These are phyloP conservation scores for Saksenaea vasiformis DNA, from an alignment of 371 early-diverging fungal genomes.

Conservation along the genomic window DNA sequence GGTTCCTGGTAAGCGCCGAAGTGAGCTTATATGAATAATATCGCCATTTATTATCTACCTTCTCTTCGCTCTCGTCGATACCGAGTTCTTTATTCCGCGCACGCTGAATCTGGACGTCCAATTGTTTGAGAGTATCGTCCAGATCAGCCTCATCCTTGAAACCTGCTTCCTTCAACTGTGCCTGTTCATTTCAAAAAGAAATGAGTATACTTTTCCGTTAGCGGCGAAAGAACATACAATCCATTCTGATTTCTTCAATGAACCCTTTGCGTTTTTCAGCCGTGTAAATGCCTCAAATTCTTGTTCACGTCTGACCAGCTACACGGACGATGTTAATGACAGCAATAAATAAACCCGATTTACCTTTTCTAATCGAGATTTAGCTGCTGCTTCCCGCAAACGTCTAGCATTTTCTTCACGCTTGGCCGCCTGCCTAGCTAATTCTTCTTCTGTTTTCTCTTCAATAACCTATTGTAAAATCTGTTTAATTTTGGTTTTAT, in stretches of 20 bases:
- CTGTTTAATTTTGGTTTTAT: not conserved
- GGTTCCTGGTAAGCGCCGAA: constrained; percentile 45
- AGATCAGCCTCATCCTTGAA: constrained; percentile 76
- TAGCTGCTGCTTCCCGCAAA: constrained; percentile 79
- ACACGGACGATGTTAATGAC: not conserved
- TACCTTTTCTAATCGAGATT: constrained; percentile 80
- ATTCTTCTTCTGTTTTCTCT: constrained; percentile 80
- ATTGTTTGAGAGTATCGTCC: constrained; percentile 68
- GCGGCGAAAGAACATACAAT: constrained; percentile 26
- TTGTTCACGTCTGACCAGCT: constrained; percentile 59
- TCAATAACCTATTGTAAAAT: constrained; percentile 44
- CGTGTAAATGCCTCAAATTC: constrained; percentile 60
- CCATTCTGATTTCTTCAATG: constrained; percentile 58
- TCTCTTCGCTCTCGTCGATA: constrained; percentile 76
- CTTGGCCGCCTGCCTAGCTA: constrained; percentile 70
- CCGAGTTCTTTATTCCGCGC: constrained; percentile 83
- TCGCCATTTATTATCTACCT: constrained; percentile 35
- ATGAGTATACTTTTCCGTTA: not conserved
- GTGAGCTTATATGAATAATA: not conserved
- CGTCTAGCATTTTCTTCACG: constrained; percentile 74
- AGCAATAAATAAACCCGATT: not conserved
- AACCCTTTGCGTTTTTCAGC: constrained; percentile 53
- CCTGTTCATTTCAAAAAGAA: constrained; percentile 35
- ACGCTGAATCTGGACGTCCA: constrained; percentile 67
- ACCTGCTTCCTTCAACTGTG: constrained; percentile 63